Percentiles rank a stretch among this genome's conserved stretches.
These are phyloP conservation scores for Venustampulla echinocandica DNA, from an alignment of 495 filamentous ascomycete species.

Conservation along the genomic window DNA sequence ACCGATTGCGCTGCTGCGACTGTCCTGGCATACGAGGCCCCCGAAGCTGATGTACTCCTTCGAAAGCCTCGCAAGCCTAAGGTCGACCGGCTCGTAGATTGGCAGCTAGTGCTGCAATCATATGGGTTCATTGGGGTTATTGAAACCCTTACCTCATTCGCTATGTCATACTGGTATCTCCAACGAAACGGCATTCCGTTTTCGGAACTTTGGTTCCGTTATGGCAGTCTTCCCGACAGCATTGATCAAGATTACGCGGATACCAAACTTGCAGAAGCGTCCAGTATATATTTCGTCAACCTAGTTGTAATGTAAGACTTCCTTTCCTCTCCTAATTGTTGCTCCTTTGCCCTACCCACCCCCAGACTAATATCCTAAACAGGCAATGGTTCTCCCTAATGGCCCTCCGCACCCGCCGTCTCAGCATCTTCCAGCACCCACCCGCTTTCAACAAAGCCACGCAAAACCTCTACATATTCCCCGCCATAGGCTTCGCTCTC, in stretches of 20 bases:
- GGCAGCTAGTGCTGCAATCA: conserved; percentile 52
- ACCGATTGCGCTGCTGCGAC: conserved; percentile 59
- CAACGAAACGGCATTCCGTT: conserved; percentile 51
- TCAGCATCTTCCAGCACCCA: conserved; percentile 57
- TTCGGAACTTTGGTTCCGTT: conserved; percentile 48
- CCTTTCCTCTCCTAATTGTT: not conserved
- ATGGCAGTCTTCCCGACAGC: conserved; percentile 37
- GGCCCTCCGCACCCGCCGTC: conserved; percentile 51
- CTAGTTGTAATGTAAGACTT: conserved; percentile 54
- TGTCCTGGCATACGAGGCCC: conserved; percentile 59
- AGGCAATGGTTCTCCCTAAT: conserved; percentile 63
- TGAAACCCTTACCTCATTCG: conserved; percentile 49
- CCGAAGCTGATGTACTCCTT: conserved; percentile 58
- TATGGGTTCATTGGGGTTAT: conserved; percentile 56
- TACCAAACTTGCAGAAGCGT: conserved; percentile 45
- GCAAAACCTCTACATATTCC: conserved; percentile 55
- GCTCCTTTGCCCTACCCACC: not conserved
- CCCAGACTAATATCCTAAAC: not conserved
- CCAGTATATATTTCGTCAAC: conserved; percentile 65
- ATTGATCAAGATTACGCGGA: conserved; percentile 40
- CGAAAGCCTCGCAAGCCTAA: conserved; percentile 50
- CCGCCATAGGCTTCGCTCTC: conserved; percentile 53
- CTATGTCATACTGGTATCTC: conserved; percentile 60
- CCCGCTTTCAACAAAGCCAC: conserved; percentile 49
- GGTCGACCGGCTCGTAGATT: conserved; percentile 56